A percentile compares a stretch with the other conserved stretches of the same genome.
Evolutionary conservation across 768 basidiomycete species (phyloP).

Genomic region (Serendipita sp.): DNA sequence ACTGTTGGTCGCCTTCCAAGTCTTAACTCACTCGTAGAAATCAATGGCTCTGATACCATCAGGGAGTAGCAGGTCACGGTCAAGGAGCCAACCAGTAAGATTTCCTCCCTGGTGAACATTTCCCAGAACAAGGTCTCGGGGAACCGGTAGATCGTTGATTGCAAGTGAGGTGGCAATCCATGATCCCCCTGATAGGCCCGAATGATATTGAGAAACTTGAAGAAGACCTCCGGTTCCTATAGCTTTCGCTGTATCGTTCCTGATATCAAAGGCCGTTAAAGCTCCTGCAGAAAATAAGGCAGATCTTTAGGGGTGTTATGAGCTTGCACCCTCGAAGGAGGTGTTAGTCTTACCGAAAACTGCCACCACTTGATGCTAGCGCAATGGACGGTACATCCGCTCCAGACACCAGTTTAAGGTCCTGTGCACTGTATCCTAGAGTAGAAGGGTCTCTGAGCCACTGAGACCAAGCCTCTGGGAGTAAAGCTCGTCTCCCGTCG

Average conservation of each 20-base stretch:
- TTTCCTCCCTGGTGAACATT: constrained; percentile 20
- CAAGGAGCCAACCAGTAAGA: constrained; percentile 39
- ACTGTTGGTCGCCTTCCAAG: not conserved
- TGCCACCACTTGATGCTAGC: constrained; percentile 51
- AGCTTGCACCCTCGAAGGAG: not conserved
- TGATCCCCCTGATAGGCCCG: constrained; percentile 52
- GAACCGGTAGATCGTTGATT: constrained; percentile 46
- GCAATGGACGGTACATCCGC: constrained; percentile 36
- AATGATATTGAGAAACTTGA: constrained; percentile 54
- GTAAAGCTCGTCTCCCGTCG: constrained; percentile 24
- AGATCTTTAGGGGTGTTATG: constrained; percentile 35
- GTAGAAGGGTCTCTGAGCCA: constrained; percentile 42
- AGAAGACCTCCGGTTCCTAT: constrained; percentile 51
- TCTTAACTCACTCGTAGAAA: not conserved
- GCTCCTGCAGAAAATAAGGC: constrained; percentile 50
- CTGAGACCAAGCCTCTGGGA: constrained; percentile 36
- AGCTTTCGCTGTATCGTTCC: constrained; percentile 40
- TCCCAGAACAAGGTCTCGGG: constrained; percentile 45
- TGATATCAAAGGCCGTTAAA: constrained; percentile 40
- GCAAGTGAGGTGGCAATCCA: constrained; percentile 50
- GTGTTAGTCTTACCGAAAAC: not conserved
- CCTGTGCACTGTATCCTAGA: constrained; percentile 36
- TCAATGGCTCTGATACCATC: constrained; percentile 33
- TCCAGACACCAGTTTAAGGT: constrained; percentile 18
- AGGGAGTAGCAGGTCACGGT: constrained; percentile 39